Evolutionary conservation across 1,139 yeast genomes (phyloP).

Genomic region (Pichia cactophila): DNA sequence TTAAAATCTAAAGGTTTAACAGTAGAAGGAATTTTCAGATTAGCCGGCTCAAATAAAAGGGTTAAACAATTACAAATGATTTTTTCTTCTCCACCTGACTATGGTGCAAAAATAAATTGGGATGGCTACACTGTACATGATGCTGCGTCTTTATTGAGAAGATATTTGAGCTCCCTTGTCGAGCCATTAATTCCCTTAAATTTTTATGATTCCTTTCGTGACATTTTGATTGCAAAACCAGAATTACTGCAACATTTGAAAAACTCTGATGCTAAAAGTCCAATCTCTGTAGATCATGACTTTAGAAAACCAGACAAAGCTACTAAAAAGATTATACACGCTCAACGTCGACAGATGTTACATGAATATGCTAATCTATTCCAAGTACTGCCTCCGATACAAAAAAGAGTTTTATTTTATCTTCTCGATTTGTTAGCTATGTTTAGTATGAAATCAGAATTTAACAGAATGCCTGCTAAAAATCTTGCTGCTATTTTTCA

Average conservation of each 20-base stretch:
- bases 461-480: slow-evolving; percentile 85
- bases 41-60: slow-evolving; percentile 86
- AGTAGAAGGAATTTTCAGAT: slow-evolving; percentile 88
- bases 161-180: slow-evolving; percentile 81
- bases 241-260: slow-evolving; percentile 57
- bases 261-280: slow-evolving; percentile 28
- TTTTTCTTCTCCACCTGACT: slow-evolving; percentile 82
- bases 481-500: slow-evolving; percentile 94
- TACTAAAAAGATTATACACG: slow-evolving; percentile 31
- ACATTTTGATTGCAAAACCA: slow-evolving; percentile 58
- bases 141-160: slow-evolving; percentile 82
- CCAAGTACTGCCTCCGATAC: slow-evolving; percentile 55
- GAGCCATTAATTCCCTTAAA: slow-evolving; percentile 85
- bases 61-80: slow-evolving; percentile 77
- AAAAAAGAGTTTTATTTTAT: slow-evolving; percentile 81
- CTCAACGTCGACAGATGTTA: slow-evolving; percentile 56
- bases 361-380: slow-evolving; percentile 65
- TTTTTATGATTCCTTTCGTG: slow-evolving; percentile 71
- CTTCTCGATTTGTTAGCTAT: slow-evolving; percentile 78
- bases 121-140: slow-evolving; percentile 96
- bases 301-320: slow-evolving; percentile 1
- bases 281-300: background rate
- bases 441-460: slow-evolving; percentile 71
- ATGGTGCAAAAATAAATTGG: slow-evolving; percentile 85
- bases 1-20: slow-evolving; percentile 68